A percentile compares a stretch with the other conserved stretches of the same genome.
Evolutionary conservation across 1,284 basidiomycete species (phyloP).

Genomic region (Moesziomyces sp.): DNA sequence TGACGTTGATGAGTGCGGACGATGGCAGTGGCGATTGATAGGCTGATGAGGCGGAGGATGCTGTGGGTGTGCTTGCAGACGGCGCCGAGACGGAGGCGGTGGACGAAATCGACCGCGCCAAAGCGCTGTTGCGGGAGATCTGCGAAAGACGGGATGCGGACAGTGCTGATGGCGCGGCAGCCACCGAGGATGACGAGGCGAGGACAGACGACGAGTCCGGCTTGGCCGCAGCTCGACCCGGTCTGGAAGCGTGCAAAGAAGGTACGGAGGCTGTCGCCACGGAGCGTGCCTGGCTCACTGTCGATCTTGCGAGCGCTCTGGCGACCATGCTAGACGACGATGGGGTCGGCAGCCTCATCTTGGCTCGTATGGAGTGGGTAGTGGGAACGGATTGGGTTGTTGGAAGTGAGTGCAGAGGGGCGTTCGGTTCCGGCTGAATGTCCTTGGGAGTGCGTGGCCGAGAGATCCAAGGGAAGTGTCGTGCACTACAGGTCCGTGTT

Average conservation of each 20-base stretch:
- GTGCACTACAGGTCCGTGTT: no score
- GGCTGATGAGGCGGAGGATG: conserved; percentile 19
- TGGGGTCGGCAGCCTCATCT: conserved; percentile 23
- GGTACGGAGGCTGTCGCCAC: conserved; percentile 17
- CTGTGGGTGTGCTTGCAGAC: conserved; percentile 1
- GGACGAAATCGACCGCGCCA: conserved; percentile 36
- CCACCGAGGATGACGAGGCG: neutral
- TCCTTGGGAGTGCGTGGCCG: no score
- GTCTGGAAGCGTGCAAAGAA: conserved; percentile 7
- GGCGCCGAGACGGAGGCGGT: conserved; percentile 5
- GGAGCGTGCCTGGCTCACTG: conserved; percentile 11
- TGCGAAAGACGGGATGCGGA: conserved; percentile 10
- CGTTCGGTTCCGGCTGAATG: no score
- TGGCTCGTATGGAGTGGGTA: neutral
- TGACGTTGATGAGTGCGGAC: conserved; percentile 70
- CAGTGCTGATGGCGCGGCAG: conserved; percentile 1
- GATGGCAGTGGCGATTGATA: conserved; percentile 41
- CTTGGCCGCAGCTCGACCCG: conserved; percentile 9
- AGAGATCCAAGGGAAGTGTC: no score
- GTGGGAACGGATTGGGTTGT: no score
- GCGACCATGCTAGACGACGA: conserved; percentile 14
- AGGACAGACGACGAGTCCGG: conserved; percentile 12
- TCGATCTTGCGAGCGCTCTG: conserved; percentile 12
- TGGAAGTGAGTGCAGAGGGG: no score
- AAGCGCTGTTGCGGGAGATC: conserved; percentile 14